Base-by-base conservation (phyloP, 129 eudicot genomes). In the Apium graveolens region DNA sequence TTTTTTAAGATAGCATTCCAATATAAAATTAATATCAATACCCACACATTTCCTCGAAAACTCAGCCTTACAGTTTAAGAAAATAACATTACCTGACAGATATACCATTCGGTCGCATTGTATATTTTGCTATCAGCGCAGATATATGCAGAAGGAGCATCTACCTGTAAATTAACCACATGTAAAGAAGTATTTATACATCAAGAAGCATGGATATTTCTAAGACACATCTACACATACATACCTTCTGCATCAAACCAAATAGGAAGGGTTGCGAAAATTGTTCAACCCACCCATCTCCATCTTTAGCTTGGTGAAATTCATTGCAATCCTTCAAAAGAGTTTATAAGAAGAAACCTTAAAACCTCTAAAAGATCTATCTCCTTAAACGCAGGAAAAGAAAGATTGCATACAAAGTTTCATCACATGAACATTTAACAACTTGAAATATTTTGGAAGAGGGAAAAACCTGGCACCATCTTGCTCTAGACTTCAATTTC, bases 251-350 rank as follows among this genome's bases (percentile, higher is more conserved):
- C 79, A 95, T 74, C 42, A 91, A 78, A 75, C 98, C 98, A 42
- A 91, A 95, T 78, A 95, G 70, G 49, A 95, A 86, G 46, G 98
- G 98, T 70, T 90, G 94, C 17, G 97, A 95, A 80, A 97, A 86
- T 57, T 95, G 98, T 86, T 95, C 98, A 16, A 95, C 96, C 98
- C 98, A 94, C 77, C 98, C 98, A 78, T 94, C 98, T 49, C 92
- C 92, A 73, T 88, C 92, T 82, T 88, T 88, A 63, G 90, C 92
- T 63, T 71, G 90, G 81, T 89, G 93, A 77, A 84, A 86, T 78
- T 89, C 93, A 75, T 82, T 80, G 80, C 93, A 89, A 71, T 89
- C 93, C 93, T 89, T 69, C 80, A 84, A 80, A 45, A 31, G 77
- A 16, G 55, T 8, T 31, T 17, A 21, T 13, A 65, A 24, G 69